Evolutionary conservation across 192 early-diverging fungal species (phyloP), one percentile per base, ranked within the genome.

Genomic region (Glomus cerebriforme): DNA sequence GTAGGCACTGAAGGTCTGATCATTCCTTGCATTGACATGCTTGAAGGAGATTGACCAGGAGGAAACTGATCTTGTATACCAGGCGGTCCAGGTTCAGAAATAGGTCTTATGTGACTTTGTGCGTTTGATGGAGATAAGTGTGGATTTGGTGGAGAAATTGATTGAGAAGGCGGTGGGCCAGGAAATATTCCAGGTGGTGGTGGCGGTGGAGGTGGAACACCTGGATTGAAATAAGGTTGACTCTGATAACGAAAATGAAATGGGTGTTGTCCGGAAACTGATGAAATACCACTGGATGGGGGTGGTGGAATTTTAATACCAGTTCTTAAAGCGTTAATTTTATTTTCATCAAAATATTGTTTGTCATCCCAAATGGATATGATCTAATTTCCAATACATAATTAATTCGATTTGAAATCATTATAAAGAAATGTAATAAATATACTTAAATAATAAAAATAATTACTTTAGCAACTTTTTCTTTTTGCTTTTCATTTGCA

Each of bases 391-490:
- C 9, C 19, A 22, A 37, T 37, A 47, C 2, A 47, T 39, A 78
- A 67, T 45, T 73, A 59, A 49, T 29, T 59, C 17, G 2, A 29
- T 49, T 43, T 7, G 6, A 66, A 32, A 43, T 37, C 49, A 37
- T 43, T 39, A n/a, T 6, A 39, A 68, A 39, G n/a, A 39, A 39
- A 39, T 24, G 1, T 43, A n/a, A 39, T 5, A 17, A 66, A 32
- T 66, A 9, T 34, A 34, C 9, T 17, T 19, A 0, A 68, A 68
- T 68, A 19, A 78, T 19, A 10, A 49, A 27, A 62, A 60, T n/a
- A 10, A 64, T 78, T 82, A 86, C 87, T 82, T 88, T 88, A 8
- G 83, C 79, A n/a, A 88, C 83, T 35, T 86, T 83, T 6, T 87
- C 80, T 26, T 82, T 75, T 63, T 83, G 82, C 27, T 45, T 29